Base-by-base conservation (phyloP, 2,329 filamentous ascomycete species). In the Dactylellina haptotyla region DNA sequence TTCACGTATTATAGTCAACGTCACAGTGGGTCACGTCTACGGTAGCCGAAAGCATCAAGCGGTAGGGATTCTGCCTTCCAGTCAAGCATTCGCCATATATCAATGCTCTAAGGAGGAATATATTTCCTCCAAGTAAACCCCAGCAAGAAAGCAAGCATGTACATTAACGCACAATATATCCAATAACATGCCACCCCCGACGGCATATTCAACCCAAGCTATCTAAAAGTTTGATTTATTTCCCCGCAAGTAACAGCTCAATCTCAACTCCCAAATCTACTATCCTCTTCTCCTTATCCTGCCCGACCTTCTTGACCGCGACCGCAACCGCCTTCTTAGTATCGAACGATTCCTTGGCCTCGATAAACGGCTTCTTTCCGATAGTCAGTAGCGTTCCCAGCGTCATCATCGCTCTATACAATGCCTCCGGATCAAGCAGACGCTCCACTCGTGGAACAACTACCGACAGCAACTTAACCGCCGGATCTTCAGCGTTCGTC, bases 361-460 rank as follows among this genome's bases (percentile, higher is more conserved):
- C 82, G 1, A 81, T 81, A 56, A 80, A 81, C 0, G 81, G 82
- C 56, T 82, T 82, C 12, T 80, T 82, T n/a, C 88, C 84, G 12
- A 90, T 82, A 4, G 83, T 84, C 23, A 92, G 80, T 70, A 96
- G 80, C 0, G 93, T 99, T 0, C 95, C 96, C 0, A 94, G 82
- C 0, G 91, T 92, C 4, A 96, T 91, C 4, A 98, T 84, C 0
- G 88, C 87, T 20, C 95, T 88, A 80, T 93, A 98, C 2, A 95
- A 82, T 0, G 92, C 91, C 79, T 98, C 95, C 0, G 89, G 87
- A 77, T 98, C 93, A 1, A 84, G 87, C 75, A 91, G 89, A 2
- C 84, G 85, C 4, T 83, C 82, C 0, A 96, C 81, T 0, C 94
- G 85, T 64, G 84, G 84, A 1, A 85, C 85, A 0, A 93, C 80